Evolutionary conservation across 345 rosid genomes (phyloP), one percentile per base, ranked within the genome.

Genomic region (Sapria himalayana): DNA sequence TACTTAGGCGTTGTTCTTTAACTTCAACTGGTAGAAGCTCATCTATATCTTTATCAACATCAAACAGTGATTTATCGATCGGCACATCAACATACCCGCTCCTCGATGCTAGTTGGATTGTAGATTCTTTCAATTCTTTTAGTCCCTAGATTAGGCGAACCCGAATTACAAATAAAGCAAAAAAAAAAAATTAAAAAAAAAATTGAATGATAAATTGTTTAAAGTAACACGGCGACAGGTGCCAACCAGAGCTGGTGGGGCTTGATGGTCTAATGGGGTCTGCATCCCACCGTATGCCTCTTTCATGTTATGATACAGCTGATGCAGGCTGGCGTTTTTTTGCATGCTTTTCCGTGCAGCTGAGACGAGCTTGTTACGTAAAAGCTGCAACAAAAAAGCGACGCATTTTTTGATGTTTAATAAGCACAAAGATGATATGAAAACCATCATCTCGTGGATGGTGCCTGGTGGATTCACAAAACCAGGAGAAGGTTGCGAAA

Each of bases 1-100:
- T 86, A 59, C 97, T 86, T 24, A 86, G 69, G 16, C 97, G 78
- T 46, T 86, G 92, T 60, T 81, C 97, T 59, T 85, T 85, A 53
- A 85, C 96, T 56, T 81, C 86, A 37, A 81, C 70, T 2, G 94
- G 94, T 49, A 81, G 68, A 36, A 78, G 79, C 44, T 81, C 85
- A 39, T 86, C 89, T 5, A 86, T 47, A 41, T 86, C 94, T 60
- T 78, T 81, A 52, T 81, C 74, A 34, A 81, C 69, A 51, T 86
- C 94, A 49, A 86, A 86, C 40, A 78, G 54, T 15, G 75, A 73
- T 59, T 73, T 73, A 43, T 86, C 97, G 24, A 81, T 64, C 5
- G 94, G 92, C 24, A 89, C 89, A 51, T 72, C 79, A 1, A 76
- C 74, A 51, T 65, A 73, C 42, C 92, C 94, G 18, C 72, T 60